Evolutionary conservation across 208 protist species (phyloP).

Genomic region (Trypanosomatidae sp.): DNA sequence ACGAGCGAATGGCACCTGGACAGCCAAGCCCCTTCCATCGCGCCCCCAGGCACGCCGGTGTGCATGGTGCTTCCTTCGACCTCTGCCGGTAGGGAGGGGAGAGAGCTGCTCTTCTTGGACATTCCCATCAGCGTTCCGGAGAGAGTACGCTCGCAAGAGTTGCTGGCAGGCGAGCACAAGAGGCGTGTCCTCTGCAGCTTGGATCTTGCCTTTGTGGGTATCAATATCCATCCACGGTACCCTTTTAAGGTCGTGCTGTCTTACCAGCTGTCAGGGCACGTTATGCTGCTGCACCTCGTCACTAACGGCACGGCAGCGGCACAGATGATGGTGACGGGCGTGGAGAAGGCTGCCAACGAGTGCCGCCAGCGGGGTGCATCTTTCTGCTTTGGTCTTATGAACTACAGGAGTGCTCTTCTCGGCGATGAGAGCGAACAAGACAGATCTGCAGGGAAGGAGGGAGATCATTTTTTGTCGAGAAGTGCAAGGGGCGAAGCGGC

Average conservation of each 20-base stretch:
- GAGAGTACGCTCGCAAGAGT: slow-evolving; percentile 11
- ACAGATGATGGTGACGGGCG: slow-evolving; percentile 18
- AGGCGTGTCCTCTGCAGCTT: slow-evolving; percentile 42
- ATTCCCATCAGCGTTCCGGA: background rate
- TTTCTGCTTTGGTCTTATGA: slow-evolving; percentile 34
- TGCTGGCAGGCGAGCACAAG: slow-evolving; percentile 18
- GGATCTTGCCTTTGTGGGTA: slow-evolving; percentile 40
- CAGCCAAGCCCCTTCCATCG: slow-evolving; percentile 10
- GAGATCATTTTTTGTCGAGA: background rate
- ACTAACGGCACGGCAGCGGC: slow-evolving; percentile 28
- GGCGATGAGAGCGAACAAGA: background rate
- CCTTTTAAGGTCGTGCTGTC: slow-evolving; percentile 49
- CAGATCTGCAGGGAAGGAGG: no score
- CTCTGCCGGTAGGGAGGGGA: slow-evolving; percentile 7
- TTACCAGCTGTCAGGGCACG: slow-evolving; percentile 26
- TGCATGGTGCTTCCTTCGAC: slow-evolving; percentile 26
- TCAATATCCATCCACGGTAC: slow-evolving; percentile 10
- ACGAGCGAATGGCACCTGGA: slow-evolving; percentile 31
- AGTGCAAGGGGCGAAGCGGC: background rate
- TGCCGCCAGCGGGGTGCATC: slow-evolving; percentile 33
- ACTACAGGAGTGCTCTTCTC: slow-evolving; percentile 29
- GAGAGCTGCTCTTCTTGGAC: slow-evolving; percentile 24
- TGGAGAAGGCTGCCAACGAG: slow-evolving; percentile 28
- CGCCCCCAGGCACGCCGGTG: slow-evolving; percentile 37
- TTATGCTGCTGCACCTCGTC: slow-evolving; percentile 37